Evolutionary conservation across 805 yeast genomes (phyloP), one percentile per base, ranked within the genome.

Genomic region (Saccharomycopsis schoenii): DNA sequence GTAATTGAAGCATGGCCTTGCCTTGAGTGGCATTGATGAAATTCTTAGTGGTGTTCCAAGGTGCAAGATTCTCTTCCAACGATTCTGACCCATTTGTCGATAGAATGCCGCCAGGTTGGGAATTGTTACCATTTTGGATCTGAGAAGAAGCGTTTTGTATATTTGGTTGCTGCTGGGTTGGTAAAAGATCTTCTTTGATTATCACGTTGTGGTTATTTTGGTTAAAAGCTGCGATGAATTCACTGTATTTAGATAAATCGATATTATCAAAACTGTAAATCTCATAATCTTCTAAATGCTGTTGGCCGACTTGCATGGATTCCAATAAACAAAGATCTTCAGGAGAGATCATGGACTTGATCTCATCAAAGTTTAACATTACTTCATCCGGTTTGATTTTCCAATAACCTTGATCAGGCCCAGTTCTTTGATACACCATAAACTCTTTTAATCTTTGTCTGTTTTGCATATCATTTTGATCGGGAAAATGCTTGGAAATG

Each of bases 391-490:
- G 78, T 68, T 89, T 89, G 61, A 94, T 78, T 69, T 91, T 93
- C 99, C 99, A 94, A 68, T 77, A 88, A 0, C 97, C 97, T 67
- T 91, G 97, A 72, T 92, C 97, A 8, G 86, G 89, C 12, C 98
- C 98, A 43, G 86, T 84, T 67, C 97, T 79, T 74, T 93, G 97
- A 68, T 89, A 94, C 68, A 92, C 97, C 99, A 94, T 94, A 68
- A 94, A 94, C 74, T 94, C 99, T 72, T 94, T 94, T 61, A 94
- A 79, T 64, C 97, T 80, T 74, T 93, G 98, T 67, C 99, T 81
- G 70, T 90, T 93, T 71, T 94, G 99, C 89, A 93, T 92, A 69
- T 94, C 98, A 69, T 88, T 92, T 72, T 92, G 97, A 67, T 91
- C 98, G 0, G 99, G 98, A 70, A 94, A 94, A 75, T 93, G 97